phyloP scores from a whole-genome alignment of 805 yeast genomes.

The Zygosaccharomyces bisporus region DNA sequence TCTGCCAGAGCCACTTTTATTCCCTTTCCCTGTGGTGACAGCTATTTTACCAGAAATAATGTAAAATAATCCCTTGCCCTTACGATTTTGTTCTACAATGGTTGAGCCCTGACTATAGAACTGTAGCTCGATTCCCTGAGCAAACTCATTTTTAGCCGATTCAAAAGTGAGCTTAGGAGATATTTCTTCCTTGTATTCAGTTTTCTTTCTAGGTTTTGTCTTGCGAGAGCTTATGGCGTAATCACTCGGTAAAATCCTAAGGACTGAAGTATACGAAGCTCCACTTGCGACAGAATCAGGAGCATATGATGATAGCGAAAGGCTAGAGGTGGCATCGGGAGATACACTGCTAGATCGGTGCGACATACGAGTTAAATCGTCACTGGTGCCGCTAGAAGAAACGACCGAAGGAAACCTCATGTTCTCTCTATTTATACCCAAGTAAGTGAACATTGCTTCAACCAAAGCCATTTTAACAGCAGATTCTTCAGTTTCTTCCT shows the following conservation, averaged over 20 bases:
- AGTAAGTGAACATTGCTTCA: slow-evolving; percentile 62
- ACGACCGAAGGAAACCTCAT: slow-evolving; percentile 20
- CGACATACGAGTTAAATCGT: slow-evolving; percentile 3
- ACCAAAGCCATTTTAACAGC: slow-evolving; percentile 60
- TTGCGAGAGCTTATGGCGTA: slow-evolving; percentile 19
- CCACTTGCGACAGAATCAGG: slow-evolving; percentile 15
- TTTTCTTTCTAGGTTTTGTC: slow-evolving; percentile 20
- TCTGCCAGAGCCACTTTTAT: slow-evolving; percentile 1
- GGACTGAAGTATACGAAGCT: slow-evolving; percentile 7
- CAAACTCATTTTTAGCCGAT: slow-evolving; percentile 52
- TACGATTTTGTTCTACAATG: slow-evolving; percentile 60
- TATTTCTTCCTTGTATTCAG: slow-evolving; percentile 23
- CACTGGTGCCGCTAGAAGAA: slow-evolving; percentile 5
- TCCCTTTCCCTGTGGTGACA: slow-evolving; percentile 36
- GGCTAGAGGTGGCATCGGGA: slow-evolving; percentile 15
- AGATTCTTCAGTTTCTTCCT: slow-evolving; percentile 69
- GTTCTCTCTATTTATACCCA: slow-evolving; percentile 55
- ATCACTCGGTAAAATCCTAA: slow-evolving; percentile 29
- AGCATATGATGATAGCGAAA: slow-evolving; percentile 18
- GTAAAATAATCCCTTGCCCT: slow-evolving; percentile 72
- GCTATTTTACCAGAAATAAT: slow-evolving; percentile 76
- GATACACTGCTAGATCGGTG: slow-evolving; percentile 2
- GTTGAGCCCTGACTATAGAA: slow-evolving; percentile 50
- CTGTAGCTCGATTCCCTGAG: slow-evolving; percentile 55
- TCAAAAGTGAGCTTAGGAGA: slow-evolving; percentile 42